These are phyloP conservation scores for Pyrus communis DNA, from an alignment of 306 rosid genomes.

Conservation along the genomic window DNA sequence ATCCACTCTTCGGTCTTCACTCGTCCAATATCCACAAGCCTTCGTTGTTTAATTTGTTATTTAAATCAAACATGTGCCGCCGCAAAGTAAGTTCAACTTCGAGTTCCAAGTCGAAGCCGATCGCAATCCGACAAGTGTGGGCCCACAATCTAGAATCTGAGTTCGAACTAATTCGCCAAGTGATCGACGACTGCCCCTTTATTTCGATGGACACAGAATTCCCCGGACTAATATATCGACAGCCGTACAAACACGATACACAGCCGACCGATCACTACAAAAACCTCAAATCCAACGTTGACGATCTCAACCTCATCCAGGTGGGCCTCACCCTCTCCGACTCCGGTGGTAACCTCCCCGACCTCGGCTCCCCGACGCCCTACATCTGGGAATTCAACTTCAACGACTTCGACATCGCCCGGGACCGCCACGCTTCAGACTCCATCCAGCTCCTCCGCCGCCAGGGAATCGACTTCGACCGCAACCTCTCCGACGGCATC, in stretches of 20 bases:
- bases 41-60: background rate
- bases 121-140: conserved; percentile 54
- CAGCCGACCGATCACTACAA: conserved; percentile 47
- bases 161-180: conserved; percentile 20
- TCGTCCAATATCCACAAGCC: background rate
- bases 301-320: conserved; percentile 61
- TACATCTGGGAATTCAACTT: conserved; percentile 73
- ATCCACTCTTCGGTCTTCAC: background rate
- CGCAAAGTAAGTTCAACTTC: background rate
- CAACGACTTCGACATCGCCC: conserved; percentile 38
- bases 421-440: conserved; percentile 42
- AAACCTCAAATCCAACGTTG: conserved; percentile 59
- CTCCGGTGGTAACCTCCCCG: conserved; percentile 48
- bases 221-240: conserved; percentile 41
- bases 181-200: conserved; percentile 29
- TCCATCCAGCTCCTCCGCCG: conserved; percentile 51
- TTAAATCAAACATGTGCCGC: background rate
- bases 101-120: conserved; percentile 10
- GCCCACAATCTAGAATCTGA: conserved; percentile 40
- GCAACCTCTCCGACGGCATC: conserved; percentile 37
- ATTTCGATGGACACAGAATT: conserved; percentile 74
- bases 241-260: background rate
- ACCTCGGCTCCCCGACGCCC: conserved; percentile 23
- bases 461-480: conserved; percentile 53
- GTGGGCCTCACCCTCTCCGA: conserved; percentile 68